These are phyloP conservation scores for Chara braunii DNA, from an alignment of 139 green algal genomes.

Conservation along the genomic window DNA sequence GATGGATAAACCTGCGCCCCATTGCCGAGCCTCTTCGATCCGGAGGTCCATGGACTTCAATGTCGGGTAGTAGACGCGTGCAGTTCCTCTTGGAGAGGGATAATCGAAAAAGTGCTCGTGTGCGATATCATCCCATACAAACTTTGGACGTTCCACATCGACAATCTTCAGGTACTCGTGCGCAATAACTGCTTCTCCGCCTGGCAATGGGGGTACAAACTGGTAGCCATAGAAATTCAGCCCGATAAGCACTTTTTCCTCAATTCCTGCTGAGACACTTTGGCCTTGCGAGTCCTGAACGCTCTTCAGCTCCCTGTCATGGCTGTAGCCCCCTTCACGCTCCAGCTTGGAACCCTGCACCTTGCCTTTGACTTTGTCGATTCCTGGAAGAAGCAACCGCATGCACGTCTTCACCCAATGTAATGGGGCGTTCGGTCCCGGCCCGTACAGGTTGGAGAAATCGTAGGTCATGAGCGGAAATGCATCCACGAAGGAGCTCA, in stretches of 20 bases:
- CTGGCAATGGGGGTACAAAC: slow-evolving; percentile 10
- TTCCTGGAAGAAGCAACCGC: neutral
- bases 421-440: slow-evolving; percentile 33
- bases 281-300: neutral
- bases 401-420: slow-evolving; percentile 22
- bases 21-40: slow-evolving; percentile 26
- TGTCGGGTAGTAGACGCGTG: slow-evolving; percentile 41
- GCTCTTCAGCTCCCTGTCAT: slow-evolving; percentile 23
- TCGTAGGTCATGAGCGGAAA: slow-evolving; percentile 46
- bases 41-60: slow-evolving; percentile 32
- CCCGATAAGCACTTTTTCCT: slow-evolving; percentile 32
- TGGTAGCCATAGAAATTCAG: slow-evolving; percentile 48
- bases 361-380: neutral
- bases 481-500: slow-evolving; percentile 12
- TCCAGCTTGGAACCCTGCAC: neutral
- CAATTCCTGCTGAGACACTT: neutral
- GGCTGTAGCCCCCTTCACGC: neutral
- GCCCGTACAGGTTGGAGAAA: slow-evolving; percentile 19
- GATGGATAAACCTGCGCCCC: slow-evolving; percentile 37
- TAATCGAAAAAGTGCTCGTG: slow-evolving; percentile 39
- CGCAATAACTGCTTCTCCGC: slow-evolving; percentile 14
- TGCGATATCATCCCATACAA: slow-evolving; percentile 16
- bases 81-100: neutral
- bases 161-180: slow-evolving; percentile 35
- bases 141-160: slow-evolving; percentile 11